These are phyloP conservation scores for Marchantia polymorpha DNA, from an alignment of 225 moss, liverwort and hornwort species.

Conservation along the genomic window DNA sequence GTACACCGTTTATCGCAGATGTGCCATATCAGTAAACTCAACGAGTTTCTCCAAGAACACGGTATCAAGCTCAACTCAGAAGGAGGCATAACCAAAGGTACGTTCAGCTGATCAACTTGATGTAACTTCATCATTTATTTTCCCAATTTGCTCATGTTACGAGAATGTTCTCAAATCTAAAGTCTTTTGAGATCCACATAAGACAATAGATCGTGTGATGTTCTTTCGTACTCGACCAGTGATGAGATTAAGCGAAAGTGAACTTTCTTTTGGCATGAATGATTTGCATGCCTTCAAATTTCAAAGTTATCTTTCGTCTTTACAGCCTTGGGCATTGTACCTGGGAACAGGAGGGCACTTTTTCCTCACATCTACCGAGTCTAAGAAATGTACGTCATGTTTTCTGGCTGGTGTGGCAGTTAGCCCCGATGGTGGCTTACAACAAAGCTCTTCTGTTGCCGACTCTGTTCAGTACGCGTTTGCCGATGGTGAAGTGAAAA, in stretches of 20 bases:
- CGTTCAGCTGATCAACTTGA: neutral
- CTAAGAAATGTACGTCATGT: neutral
- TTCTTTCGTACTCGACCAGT: too few relatives aligned
- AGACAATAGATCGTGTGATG: too few relatives aligned
- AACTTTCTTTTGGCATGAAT: too few relatives aligned
- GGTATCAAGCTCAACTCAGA: conserved; percentile 88
- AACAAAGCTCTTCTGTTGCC: conserved; percentile 93
- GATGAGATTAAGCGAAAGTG: too few relatives aligned
- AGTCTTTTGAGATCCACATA: neutral
- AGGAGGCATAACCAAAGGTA: conserved; percentile 92
- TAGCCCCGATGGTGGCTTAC: conserved; percentile 94
- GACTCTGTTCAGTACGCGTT: conserved; percentile 66
- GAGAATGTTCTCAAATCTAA: neutral
- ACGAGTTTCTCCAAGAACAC: conserved; percentile 70
- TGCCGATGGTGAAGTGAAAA: conserved; percentile 68
- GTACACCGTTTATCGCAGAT: conserved; percentile 80
- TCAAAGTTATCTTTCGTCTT: neutral
- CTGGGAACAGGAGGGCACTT: neutral
- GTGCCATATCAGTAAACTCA: conserved; percentile 62
- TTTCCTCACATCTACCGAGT: neutral
- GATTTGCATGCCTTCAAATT: neutral
- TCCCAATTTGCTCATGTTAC: neutral
- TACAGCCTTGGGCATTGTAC: neutral
- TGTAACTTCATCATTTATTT: neutral
- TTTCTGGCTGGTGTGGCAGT: conserved; percentile 44